A percentile compares a stretch with the other conserved stretches of the same genome.
Conservation (phyloP, 805 yeast species). For the Candida pini region DNA sequence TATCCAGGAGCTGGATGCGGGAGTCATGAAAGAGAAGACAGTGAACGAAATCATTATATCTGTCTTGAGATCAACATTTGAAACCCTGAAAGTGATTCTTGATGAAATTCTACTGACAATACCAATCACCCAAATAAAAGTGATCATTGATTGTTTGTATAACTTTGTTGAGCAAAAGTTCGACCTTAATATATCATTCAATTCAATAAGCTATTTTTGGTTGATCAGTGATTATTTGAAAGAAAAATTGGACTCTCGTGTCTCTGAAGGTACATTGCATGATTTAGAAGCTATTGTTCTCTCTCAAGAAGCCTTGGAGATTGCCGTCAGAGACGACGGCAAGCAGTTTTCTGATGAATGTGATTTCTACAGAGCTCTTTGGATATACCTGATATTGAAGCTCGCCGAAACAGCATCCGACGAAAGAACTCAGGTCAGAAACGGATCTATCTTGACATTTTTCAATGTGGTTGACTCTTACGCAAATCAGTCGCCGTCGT, state of each 20-base stretch:
- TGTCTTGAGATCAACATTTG: slow-evolving; percentile 66
- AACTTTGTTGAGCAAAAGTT: slow-evolving; percentile 64
- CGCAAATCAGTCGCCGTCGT: slow-evolving; percentile 49
- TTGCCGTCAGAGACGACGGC: slow-evolving; percentile 5
- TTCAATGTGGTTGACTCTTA: slow-evolving; percentile 77
- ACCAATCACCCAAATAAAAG: slow-evolving; percentile 58
- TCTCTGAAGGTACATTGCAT: slow-evolving; percentile 1
- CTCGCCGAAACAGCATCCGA: slow-evolving; percentile 63
- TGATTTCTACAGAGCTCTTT: slow-evolving; percentile 35
- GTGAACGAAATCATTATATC: slow-evolving; percentile 43
- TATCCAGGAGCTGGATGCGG: slow-evolving; percentile 22
- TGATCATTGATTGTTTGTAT: slow-evolving; percentile 64
- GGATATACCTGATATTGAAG: slow-evolving; percentile 61
- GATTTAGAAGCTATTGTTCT: slow-evolving; percentile 12
- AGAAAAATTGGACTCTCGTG: slow-evolving; percentile 21
- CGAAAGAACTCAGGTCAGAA: slow-evolving; percentile 71
- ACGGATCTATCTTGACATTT: slow-evolving; percentile 86
- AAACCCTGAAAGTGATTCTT: slow-evolving; percentile 73
- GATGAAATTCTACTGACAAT: slow-evolving; percentile 77
- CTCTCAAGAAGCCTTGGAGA: slow-evolving; percentile 18
- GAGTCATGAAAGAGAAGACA: slow-evolving; percentile 24
- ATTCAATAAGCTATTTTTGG: slow-evolving; percentile 92
- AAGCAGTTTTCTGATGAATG: slow-evolving; percentile 15
- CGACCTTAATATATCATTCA: slow-evolving; percentile 84
- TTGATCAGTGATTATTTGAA: slow-evolving; percentile 73